Evolutionary conservation across 441 rosid species (phyloP).

Genomic region (Croton setiger): DNA sequence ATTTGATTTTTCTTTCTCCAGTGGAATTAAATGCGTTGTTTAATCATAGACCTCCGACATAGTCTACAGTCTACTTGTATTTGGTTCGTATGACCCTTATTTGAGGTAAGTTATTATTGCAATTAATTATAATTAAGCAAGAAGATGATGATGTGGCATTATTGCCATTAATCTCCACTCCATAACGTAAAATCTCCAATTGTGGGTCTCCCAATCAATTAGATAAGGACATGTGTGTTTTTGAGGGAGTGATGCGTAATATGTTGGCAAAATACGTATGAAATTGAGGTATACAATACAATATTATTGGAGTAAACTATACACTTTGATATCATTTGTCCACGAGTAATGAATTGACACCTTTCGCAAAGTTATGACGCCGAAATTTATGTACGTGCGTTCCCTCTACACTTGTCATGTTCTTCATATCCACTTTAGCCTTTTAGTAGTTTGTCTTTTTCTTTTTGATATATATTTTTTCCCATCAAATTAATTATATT

Average conservation of each 20-base stretch:
- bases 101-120: neutral
- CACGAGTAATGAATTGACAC: neutral
- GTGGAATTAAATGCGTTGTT: too few species aligned
- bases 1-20: too few species aligned
- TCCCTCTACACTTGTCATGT: neutral
- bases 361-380: neutral
- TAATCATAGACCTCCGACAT: too few species aligned
- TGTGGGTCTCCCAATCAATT: neutral
- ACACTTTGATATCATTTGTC: neutral
- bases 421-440: conserved; percentile 1
- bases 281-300: too few species aligned
- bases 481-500: too few species aligned
- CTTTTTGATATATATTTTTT: neutral
- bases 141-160: neutral
- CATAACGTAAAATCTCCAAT: neutral
- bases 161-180: neutral
- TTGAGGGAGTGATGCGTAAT: neutral
- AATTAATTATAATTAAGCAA: neutral
- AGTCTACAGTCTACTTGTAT: too few species aligned
- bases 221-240: neutral
- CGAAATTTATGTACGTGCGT: neutral
- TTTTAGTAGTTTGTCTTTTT: neutral
- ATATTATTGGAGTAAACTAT: too few species aligned
- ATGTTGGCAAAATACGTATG: conserved; percentile 8
- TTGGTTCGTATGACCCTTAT: too few species aligned